A percentile compares a stretch with the other conserved stretches of the same genome.
phyloP scores from a whole-genome alignment of 2,329 filamentous ascomycete genomes.

The Ceratocystiopsis minuta region DNA sequence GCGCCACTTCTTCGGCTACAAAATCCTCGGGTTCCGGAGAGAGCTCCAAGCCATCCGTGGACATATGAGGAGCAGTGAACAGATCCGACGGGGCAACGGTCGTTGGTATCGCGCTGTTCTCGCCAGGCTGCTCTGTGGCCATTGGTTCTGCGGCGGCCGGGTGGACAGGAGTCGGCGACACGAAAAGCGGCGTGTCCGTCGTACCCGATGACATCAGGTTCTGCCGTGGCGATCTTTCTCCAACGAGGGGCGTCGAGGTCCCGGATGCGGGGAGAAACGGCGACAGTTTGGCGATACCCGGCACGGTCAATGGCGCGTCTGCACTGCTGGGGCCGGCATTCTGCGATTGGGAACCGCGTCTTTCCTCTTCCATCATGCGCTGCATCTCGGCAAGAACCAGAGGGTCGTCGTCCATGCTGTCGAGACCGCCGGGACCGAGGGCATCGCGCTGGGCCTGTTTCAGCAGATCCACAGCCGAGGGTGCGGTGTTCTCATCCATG shows the following conservation, averaged over 20 bases:
- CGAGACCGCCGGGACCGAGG: not conserved
- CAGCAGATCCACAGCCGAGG: not conserved
- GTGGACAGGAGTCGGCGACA: too few species aligned
- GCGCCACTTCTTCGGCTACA: not conserved
- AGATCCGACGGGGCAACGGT: not conserved
- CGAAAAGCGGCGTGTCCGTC: too few species aligned
- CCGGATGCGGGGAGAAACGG: too few species aligned
- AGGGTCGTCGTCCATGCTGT: not conserved
- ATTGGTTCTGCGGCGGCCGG: too few species aligned
- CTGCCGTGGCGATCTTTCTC: too few species aligned
- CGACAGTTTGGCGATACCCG: too few species aligned
- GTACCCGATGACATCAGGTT: too few species aligned
- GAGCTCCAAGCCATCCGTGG: not conserved
- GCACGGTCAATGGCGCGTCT: too few species aligned
- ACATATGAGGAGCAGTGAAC: not conserved
- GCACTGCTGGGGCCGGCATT: too few species aligned
- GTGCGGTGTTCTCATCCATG: not conserved
- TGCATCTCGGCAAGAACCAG: not conserved
- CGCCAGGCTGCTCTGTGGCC: not conserved
- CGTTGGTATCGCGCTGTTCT: not conserved
- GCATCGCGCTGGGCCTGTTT: not conserved
- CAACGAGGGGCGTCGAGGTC: too few species aligned
- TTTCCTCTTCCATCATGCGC: not conserved
- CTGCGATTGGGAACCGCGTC: too few species aligned
- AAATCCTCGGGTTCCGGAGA: conserved; percentile 1